Base-by-base conservation (phyloP, 805 yeast species). In the Myxozyma vanderwaltii region DNA sequence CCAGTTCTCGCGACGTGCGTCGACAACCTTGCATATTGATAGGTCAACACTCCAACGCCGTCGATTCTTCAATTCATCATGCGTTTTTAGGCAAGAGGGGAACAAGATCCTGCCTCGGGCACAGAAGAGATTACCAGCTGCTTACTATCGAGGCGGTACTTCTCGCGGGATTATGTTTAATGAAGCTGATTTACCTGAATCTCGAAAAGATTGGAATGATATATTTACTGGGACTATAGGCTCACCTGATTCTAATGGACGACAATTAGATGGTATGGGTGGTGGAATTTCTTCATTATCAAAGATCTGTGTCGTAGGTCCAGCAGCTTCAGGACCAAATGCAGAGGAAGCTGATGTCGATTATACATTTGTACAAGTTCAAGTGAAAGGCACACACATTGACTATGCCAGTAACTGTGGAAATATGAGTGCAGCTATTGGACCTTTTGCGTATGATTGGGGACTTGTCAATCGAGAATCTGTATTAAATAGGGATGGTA, bases 361-460 rank as follows among this genome's bases (percentile, higher is more conserved):
- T 21, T 54, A 38, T 45, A 54, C 58, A 19, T 54, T 54, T 39
- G 58, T 31, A 13, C 52, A 46, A 41, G 38, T 54, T 13, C 40
- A 40, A 26, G 48, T 54, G 35, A 46, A 39, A 39, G 48, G 41
- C 41, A 29, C 47, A 35, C 24, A 39, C n/a, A 52, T 54, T 15
- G 58, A 54, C 33, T 54, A 54, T 23, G 46, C 58, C 12, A 40
- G 58, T 10, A 54, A 54, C 35, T 54, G 58, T 45, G 58, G 58
- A 7, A 54, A 54, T 23, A 54, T 54, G 58, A 54, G 52, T 21
- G 52, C 52, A n/a, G 58, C 58, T 8, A 17, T 54, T 12, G 58
- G 58, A 3, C 58, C 58, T 15, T 54, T 39, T 39, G 58, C 58
- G 27, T 46, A 46, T 26, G 58, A 54, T 24, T 26, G 29, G 23